A percentile compares a stretch with the other conserved stretches of the same genome.
Conservation (phyloP, 1,284 basidiomycete genomes). For the Irpex sp. region DNA sequence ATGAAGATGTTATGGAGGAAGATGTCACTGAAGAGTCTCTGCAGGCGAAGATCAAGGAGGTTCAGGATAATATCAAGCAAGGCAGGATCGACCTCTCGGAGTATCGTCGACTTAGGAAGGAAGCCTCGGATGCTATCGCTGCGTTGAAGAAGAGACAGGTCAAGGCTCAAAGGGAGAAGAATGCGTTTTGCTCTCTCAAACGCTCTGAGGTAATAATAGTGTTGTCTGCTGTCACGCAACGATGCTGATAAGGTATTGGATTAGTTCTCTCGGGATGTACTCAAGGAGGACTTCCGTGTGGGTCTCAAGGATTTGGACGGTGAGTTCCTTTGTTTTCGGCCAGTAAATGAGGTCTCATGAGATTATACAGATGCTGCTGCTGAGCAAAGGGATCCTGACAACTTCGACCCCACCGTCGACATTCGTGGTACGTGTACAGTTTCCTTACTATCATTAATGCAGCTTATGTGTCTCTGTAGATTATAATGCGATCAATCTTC, state of each 20-base stretch:
- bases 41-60: conserved; percentile 40
- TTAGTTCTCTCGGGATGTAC: background rate
- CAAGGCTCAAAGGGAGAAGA: conserved; percentile 53
- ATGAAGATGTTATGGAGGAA: conserved; percentile 18
- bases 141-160: conserved; percentile 41
- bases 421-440: conserved; percentile 37
- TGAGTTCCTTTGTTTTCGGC: background rate
- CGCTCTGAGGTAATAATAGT: conserved; percentile 44
- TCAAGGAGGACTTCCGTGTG: background rate
- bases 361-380: conserved; percentile 43
- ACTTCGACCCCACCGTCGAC: conserved; percentile 49
- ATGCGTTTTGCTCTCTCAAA: conserved; percentile 56
- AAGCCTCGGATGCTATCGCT: conserved; percentile 41
- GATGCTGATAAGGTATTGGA: background rate
- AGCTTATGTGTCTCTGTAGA: conserved; percentile 31
- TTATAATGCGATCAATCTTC: conserved; percentile 54
- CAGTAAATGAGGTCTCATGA: background rate
- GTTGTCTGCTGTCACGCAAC: background rate
- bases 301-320: background rate
- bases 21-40: conserved; percentile 44
- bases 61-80: conserved; percentile 38
- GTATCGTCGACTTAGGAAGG: conserved; percentile 40
- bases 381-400: conserved; percentile 51
- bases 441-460: background rate
- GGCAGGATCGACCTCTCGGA: conserved; percentile 35